phyloP scores from a whole-genome alignment of 345 rosid species.

The Excoecaria agallocha region DNA sequence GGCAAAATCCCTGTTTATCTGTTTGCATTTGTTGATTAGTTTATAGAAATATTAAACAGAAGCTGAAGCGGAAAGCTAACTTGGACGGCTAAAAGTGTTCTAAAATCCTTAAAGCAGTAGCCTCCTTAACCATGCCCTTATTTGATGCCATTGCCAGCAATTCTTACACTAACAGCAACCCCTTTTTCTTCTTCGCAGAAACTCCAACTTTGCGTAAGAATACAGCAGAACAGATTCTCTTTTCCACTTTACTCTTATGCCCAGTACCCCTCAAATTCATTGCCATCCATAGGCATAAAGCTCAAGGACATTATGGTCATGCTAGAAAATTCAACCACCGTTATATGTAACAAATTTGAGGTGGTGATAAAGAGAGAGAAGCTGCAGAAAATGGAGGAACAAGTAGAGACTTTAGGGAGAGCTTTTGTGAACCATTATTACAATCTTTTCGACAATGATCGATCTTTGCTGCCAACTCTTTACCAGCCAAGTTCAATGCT shows the following conservation, averaged over 20 bases:
- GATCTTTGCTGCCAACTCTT: conserved; percentile 49
- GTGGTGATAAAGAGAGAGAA: background rate
- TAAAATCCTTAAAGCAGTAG: background rate
- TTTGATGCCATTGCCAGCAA: conserved; percentile 12
- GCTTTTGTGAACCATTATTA: conserved; percentile 80
- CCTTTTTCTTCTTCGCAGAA: conserved; percentile 5
- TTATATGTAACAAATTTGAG: conserved; percentile 14
- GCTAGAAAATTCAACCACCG: background rate
- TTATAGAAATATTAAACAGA: background rate
- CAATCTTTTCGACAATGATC: conserved; percentile 62
- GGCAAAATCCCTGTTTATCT: too few relatives aligned
- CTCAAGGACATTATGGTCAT: conserved; percentile 27
- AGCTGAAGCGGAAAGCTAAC: conserved; percentile 8
- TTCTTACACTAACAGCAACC: background rate
- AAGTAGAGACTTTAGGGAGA: conserved; percentile 57
- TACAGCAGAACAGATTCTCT: conserved; percentile 43
- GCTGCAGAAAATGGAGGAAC: conserved; percentile 46
- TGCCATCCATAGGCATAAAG: background rate
- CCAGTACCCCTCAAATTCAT: background rate
- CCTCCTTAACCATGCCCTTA: background rate
- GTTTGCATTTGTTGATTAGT: background rate
- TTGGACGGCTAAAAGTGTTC: conserved; percentile 30
- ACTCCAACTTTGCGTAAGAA: conserved; percentile 43
- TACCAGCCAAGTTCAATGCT: conserved; percentile 69
- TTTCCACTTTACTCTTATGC: background rate